Percentiles rank a stretch among this genome's conserved stretches.
These are phyloP conservation scores for Pseudocercospora musae DNA, from an alignment of 2,329 filamentous ascomycete genomes.

Conservation along the genomic window DNA sequence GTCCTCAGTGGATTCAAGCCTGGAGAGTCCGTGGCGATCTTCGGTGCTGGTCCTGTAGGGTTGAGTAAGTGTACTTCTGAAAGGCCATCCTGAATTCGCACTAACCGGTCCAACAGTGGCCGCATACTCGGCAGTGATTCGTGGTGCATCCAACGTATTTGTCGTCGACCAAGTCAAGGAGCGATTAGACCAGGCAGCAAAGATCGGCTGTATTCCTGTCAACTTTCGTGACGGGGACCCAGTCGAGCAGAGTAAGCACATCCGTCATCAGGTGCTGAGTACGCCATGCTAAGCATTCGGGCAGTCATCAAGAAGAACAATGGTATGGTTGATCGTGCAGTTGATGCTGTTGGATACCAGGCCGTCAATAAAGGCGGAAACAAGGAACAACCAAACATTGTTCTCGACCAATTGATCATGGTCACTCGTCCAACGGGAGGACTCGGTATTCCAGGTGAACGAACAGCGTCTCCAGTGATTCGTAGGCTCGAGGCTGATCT, in stretches of 20 bases:
- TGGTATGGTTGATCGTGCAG: constrained; percentile 50
- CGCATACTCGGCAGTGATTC: constrained; percentile 59
- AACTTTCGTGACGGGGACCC: constrained; percentile 60
- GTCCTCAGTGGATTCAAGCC: constrained; percentile 57
- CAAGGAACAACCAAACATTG: constrained; percentile 60
- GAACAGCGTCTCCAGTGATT: not conserved
- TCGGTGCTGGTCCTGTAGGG: constrained; percentile 59
- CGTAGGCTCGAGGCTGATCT: not conserved
- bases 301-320: constrained; percentile 16
- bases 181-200: constrained; percentile 56
- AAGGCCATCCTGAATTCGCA: not conserved
- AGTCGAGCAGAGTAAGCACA: constrained; percentile 50
- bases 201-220: constrained; percentile 60
- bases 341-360: constrained; percentile 66
- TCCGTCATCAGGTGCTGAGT: not conserved
- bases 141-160: constrained; percentile 60
- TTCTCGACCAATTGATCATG: constrained; percentile 61
- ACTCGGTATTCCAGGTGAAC: constrained; percentile 53
- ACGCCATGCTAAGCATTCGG: not conserved
- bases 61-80: constrained; percentile 37
- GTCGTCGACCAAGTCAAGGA: constrained; percentile 63
- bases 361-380: constrained; percentile 55
- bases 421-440: constrained; percentile 61
- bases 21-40: constrained; percentile 62
- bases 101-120: constrained; percentile 42